Conservation (phyloP, 2,329 filamentous ascomycete genomes). For the Fusarium verticillioides region DNA sequence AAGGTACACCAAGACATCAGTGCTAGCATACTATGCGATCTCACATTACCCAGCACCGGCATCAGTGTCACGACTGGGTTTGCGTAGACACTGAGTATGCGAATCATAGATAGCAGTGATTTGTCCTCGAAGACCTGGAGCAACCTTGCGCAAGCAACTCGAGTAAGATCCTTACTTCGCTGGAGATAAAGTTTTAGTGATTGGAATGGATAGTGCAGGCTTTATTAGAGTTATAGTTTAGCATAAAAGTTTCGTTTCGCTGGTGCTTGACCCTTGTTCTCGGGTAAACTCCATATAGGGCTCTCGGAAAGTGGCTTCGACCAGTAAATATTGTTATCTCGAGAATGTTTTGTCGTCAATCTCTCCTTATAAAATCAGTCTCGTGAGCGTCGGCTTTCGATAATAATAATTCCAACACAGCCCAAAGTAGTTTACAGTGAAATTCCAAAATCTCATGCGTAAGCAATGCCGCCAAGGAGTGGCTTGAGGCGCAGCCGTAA, state of each 20-base stretch:
- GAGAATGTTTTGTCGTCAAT: not conserved
- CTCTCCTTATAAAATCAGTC: fast-evolving
- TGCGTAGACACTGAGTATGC: too few relatives aligned
- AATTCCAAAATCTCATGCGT: not conserved
- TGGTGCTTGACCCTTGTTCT: not conserved
- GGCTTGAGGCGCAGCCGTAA: not conserved
- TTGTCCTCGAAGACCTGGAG: not conserved
- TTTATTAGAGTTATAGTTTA: not conserved
- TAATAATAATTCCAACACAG: too few relatives aligned
- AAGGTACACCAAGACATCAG: not conserved
- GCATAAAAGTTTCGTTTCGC: not conserved
- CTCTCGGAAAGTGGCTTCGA: too few relatives aligned
- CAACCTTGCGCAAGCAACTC: not conserved
- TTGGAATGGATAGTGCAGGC: not conserved
- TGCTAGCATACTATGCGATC: not conserved
- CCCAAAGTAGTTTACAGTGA: fast-evolving
- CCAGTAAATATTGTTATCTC: not conserved
- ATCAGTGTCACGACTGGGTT: not conserved
- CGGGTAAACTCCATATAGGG: fast-evolving
- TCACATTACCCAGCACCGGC: not conserved
- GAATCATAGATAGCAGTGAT: too few relatives aligned
- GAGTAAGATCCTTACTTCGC: not conserved
- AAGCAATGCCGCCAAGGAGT: not conserved
- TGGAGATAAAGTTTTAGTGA: not conserved
- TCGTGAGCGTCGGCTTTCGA: not conserved